These are phyloP conservation scores for Rhodotorula babjevae DNA, from an alignment of 768 basidiomycete species.

Conservation along the genomic window DNA sequence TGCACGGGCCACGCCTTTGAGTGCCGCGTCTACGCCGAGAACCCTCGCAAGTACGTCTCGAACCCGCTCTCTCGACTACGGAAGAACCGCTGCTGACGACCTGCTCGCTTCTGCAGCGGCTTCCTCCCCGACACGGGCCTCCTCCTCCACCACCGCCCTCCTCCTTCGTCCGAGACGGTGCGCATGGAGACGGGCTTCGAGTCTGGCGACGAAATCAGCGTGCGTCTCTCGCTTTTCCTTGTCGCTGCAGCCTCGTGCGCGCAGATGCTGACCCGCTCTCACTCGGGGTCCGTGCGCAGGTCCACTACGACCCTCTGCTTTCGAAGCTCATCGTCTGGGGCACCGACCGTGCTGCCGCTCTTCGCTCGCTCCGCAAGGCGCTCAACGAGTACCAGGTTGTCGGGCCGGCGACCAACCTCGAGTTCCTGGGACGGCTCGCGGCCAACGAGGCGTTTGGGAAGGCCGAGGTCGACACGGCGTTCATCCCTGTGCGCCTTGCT, in stretches of 20 bases:
- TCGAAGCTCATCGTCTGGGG: conserved; percentile 87
- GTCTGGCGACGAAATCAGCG: conserved; percentile 51
- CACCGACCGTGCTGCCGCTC: conserved; percentile 72
- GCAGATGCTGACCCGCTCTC: no score
- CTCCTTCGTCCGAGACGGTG: conserved; percentile 62
- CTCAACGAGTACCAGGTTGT: conserved; percentile 85
- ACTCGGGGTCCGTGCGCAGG: conserved; percentile 52
- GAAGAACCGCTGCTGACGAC: neutral
- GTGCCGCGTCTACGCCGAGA: conserved; percentile 91
- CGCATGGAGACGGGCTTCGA: conserved; percentile 87
- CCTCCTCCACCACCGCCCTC: conserved; percentile 74
- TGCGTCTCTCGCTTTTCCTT: conserved; percentile 5
- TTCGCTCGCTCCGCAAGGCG: conserved; percentile 72
- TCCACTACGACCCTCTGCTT: conserved; percentile 82
- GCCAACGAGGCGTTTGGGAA: conserved; percentile 70
- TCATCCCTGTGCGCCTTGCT: conserved; percentile 62
- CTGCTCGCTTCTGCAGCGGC: conserved; percentile 47
- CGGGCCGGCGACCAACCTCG: conserved; percentile 84
- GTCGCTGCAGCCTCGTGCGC: no score
- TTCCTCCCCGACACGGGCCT: conserved; percentile 87
- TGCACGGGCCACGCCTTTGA: conserved; percentile 91
- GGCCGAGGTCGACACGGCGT: conserved; percentile 83
- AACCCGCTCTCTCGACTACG: no score
- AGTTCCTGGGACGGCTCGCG: conserved; percentile 74
- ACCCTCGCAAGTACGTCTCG: conserved; percentile 65